Evolutionary conservation across 768 basidiomycete genomes (phyloP).

Genomic region (Russula foetens): DNA sequence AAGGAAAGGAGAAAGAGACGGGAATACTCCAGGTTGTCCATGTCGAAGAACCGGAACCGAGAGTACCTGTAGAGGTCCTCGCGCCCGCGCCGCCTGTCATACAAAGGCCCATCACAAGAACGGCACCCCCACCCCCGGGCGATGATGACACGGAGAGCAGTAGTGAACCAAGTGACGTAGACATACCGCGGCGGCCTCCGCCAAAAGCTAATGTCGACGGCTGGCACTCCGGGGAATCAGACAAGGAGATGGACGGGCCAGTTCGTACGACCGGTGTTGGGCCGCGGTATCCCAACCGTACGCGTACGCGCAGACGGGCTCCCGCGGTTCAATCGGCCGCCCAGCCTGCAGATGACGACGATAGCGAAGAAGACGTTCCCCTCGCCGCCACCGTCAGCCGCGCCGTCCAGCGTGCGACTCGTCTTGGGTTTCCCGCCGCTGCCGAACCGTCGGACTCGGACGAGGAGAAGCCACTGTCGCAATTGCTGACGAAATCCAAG

Average conservation of each 20-base stretch:
- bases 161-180: conserved; percentile 39
- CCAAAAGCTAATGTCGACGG: conserved; percentile 1
- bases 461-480: conserved; percentile 65
- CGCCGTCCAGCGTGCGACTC: conserved; percentile 39
- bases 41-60: conserved; percentile 13
- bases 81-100: conserved; percentile 32
- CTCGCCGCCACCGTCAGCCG: conserved; percentile 55
- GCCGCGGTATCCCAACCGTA: conserved; percentile 38
- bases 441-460: conserved; percentile 44
- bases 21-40: conserved; percentile 15
- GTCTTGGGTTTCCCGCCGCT: conserved; percentile 22
- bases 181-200: neutral
- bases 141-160: conserved; percentile 46
- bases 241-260: conserved; percentile 49
- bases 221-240: conserved; percentile 45
- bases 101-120: conserved; percentile 27
- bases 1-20: conserved; percentile 41
- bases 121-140: conserved; percentile 28
- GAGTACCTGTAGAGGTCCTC: conserved; percentile 13
- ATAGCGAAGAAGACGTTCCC: conserved; percentile 78
- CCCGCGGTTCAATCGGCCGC: conserved; percentile 2
- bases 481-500: conserved; percentile 39
- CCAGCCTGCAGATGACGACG: conserved; percentile 30
- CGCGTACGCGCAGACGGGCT: conserved; percentile 22
- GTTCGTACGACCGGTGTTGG: conserved; percentile 53